Evolutionary conservation across 2,329 filamentous ascomycete species (phyloP).

Genomic region (Emericellopsis cladophorae): DNA sequence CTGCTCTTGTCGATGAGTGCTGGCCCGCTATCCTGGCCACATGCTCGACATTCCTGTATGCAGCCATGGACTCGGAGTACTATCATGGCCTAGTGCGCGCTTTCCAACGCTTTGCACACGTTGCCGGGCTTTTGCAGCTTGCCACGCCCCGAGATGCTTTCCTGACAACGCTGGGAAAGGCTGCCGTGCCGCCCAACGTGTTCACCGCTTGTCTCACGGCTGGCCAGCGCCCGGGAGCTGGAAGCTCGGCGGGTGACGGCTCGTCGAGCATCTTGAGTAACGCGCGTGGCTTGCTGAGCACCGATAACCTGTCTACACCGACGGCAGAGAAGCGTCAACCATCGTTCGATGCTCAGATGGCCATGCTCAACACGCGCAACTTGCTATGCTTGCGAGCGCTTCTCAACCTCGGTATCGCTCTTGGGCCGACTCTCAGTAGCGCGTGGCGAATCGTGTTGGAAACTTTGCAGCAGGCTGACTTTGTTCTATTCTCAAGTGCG

Average conservation of each 20-base stretch:
- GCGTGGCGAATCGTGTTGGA: conserved; percentile 90
- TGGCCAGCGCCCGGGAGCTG: conserved; percentile 28
- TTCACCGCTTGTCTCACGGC: conserved; percentile 46
- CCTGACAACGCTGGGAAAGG: conserved; percentile 84
- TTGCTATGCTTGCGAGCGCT: conserved; percentile 80
- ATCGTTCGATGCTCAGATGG: conserved; percentile 33
- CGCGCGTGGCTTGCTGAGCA: conserved; percentile 58
- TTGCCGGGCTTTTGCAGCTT: conserved; percentile 77
- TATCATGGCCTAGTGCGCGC: conserved; percentile 86
- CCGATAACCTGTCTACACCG: conserved; percentile 43
- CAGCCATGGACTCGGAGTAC: conserved; percentile 82
- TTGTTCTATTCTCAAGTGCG: conserved; percentile 59
- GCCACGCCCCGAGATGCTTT: conserved; percentile 86
- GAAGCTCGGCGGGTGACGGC: conserved; percentile 33
- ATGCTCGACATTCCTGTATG: conserved; percentile 90
- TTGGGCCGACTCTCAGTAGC: conserved; percentile 73
- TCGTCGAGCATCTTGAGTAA: conserved; percentile 53
- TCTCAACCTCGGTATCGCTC: conserved; percentile 87
- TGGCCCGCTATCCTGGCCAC: conserved; percentile 94
- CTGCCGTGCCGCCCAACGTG: conserved; percentile 76
- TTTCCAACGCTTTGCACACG: conserved; percentile 91
- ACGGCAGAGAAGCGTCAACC: conserved; percentile 35
- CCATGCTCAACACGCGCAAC: conserved; percentile 73
- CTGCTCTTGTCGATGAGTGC: conserved; percentile 75
- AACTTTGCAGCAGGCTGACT: conserved; percentile 83